These are phyloP conservation scores for Suhomyces bribrorum DNA, from an alignment of 1,139 yeast genomes.

Conservation along the genomic window DNA sequence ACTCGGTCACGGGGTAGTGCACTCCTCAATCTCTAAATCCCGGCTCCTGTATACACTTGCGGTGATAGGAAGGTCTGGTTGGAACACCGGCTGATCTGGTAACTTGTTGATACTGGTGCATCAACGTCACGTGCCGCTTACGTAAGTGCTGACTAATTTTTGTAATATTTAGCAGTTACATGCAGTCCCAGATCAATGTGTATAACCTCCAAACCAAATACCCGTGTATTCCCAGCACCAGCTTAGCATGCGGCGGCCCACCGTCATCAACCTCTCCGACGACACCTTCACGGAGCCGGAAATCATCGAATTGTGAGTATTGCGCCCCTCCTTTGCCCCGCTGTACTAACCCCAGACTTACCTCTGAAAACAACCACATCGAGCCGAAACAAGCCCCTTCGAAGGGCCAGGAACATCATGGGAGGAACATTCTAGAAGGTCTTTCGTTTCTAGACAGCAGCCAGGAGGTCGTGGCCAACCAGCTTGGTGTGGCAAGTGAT, in stretches of 20 bases:
- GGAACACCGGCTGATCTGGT: too few relatives aligned
- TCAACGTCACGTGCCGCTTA: not conserved
- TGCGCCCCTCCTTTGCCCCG: not conserved
- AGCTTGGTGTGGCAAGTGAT: not conserved
- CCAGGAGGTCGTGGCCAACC: not conserved
- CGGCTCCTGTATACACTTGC: not conserved
- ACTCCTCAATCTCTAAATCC: not conserved
- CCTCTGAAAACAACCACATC: conserved; percentile 1
- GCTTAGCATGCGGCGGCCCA: not conserved
- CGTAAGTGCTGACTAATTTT: not conserved
- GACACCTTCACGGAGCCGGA: conserved; percentile 12
- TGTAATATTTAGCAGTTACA: too few relatives aligned
- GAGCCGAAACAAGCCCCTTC: not conserved
- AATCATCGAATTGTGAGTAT: conserved; percentile 19
- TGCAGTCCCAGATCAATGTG: not conserved
- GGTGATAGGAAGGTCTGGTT: too few relatives aligned
- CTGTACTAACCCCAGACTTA: conserved; percentile 6
- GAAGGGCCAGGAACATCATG: not conserved
- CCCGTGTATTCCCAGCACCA: not conserved
- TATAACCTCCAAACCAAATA: too few relatives aligned
- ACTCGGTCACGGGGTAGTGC: too few relatives aligned
- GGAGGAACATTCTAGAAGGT: not conserved
- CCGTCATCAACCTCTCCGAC: conserved; percentile 10
- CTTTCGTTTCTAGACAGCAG: not conserved
- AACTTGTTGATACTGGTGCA: not conserved